phyloP scores from a whole-genome alignment of 2,329 filamentous ascomycete species.

The Alternaria arborescens region DNA sequence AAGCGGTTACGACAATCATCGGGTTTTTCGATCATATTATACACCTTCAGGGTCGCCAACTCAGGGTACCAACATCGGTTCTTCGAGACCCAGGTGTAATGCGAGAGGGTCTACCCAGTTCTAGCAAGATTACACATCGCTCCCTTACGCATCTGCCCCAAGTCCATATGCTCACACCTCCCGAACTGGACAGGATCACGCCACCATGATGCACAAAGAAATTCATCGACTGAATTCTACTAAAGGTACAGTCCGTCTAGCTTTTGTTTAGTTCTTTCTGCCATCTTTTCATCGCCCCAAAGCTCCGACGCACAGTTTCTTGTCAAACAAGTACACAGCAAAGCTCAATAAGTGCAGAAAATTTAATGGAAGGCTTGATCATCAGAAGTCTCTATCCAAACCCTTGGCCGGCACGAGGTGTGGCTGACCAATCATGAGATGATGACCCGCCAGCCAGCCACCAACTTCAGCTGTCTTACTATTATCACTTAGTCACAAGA shows the following conservation, averaged over 20 bases:
- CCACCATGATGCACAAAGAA: neutral
- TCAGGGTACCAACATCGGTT: too few relatives aligned
- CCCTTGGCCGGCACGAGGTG: neutral
- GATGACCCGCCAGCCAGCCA: neutral
- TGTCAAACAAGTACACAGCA: neutral
- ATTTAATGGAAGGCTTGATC: neutral
- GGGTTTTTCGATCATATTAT: too few relatives aligned
- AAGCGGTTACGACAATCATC: neutral
- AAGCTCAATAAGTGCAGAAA: too few relatives aligned
- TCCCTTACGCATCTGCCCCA: neutral
- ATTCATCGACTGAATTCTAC: neutral
- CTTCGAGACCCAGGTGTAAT: neutral
- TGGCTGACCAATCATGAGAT: neutral
- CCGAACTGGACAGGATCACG: neutral
- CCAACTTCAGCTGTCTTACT: too few relatives aligned
- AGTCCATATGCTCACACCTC: neutral
- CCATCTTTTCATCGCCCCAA: neutral
- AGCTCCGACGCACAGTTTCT: neutral
- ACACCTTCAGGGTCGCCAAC: too few relatives aligned
- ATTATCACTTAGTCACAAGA: neutral
- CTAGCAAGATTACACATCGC: neutral
- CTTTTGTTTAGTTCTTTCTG: neutral
- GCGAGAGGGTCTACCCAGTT: neutral
- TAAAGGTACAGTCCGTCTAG: slow-evolving; percentile 2
- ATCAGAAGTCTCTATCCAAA: neutral